phyloP scores from a whole-genome alignment of 352 stramenopile genomes.

The Pythium sukuiense region DNA sequence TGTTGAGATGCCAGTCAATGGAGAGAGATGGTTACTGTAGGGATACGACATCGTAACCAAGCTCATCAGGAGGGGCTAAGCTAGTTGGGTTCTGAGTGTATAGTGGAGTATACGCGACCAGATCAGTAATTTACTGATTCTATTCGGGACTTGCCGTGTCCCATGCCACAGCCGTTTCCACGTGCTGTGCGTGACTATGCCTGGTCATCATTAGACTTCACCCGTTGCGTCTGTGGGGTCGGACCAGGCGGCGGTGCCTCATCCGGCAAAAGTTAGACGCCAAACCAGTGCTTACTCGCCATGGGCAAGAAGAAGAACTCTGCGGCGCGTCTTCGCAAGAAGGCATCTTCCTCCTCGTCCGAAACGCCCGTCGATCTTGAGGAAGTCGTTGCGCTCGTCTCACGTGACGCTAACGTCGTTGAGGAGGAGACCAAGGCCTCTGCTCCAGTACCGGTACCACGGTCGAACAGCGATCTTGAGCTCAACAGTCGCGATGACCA shows the following conservation, averaged over 20 bases:
- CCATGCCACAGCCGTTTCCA: conserved; percentile 13
- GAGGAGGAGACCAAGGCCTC: neutral
- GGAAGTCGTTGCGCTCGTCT: neutral
- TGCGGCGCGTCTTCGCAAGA: conserved; percentile 9
- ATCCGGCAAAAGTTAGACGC: conserved; percentile 5
- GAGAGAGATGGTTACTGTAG: neutral
- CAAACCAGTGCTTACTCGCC: neutral
- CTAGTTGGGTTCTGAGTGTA: neutral
- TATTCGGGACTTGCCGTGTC: conserved; percentile 8
- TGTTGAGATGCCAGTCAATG: neutral
- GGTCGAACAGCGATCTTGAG: neutral
- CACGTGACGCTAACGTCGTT: neutral
- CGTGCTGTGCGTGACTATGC: neutral
- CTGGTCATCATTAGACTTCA: neutral
- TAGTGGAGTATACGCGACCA: too few relatives aligned
- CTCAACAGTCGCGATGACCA: neutral
- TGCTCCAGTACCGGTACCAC: neutral
- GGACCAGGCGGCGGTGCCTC: neutral
- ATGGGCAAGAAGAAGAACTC: conserved; percentile 24
- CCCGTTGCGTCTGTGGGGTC: neutral
- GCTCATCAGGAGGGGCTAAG: neutral
- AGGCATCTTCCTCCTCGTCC: neutral
- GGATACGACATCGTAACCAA: neutral
- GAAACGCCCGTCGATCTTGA: neutral
- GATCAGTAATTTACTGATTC: neutral